Evolutionary conservation across 805 yeast genomes (phyloP).

Genomic region (Candida chauliodis): DNA sequence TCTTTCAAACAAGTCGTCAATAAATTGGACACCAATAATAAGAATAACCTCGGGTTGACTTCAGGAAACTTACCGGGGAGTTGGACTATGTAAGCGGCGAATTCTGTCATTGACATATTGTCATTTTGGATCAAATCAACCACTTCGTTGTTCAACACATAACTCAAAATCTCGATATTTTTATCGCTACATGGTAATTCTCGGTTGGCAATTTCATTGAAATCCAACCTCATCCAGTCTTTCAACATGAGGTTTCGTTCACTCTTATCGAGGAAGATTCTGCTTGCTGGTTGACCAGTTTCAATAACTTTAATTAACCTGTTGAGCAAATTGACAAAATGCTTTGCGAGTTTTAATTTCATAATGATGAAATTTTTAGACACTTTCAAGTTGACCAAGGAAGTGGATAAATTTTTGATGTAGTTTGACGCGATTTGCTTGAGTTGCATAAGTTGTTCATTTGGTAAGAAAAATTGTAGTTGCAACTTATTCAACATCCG

Average conservation of each 20-base stretch:
- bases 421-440: constrained; percentile 49
- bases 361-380: constrained; percentile 49
- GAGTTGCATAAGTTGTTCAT: constrained; percentile 50
- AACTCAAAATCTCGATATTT: constrained; percentile 27
- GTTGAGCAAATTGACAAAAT: constrained; percentile 50
- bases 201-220: constrained; percentile 40
- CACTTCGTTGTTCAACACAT: constrained; percentile 33
- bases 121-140: constrained; percentile 21
- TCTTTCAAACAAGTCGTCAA: constrained; percentile 61
- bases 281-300: constrained; percentile 48
- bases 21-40: constrained; percentile 50
- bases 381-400: constrained; percentile 33
- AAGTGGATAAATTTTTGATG: constrained; percentile 42
- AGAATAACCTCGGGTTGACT: constrained; percentile 53
- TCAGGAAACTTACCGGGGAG: constrained; percentile 47
- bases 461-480: constrained; percentile 51
- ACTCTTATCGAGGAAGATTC: constrained; percentile 38
- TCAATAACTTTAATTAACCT: constrained; percentile 54
- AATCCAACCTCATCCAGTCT: constrained; percentile 58
- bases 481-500: constrained; percentile 61
- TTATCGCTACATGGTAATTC: constrained; percentile 49
- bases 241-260: constrained; percentile 50
- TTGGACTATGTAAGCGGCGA: constrained; percentile 19
- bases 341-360: constrained; percentile 52
- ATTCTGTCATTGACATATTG: constrained; percentile 6